These are phyloP conservation scores for Lentinula lateritia DNA, from an alignment of 768 basidiomycete species.

Conservation along the genomic window DNA sequence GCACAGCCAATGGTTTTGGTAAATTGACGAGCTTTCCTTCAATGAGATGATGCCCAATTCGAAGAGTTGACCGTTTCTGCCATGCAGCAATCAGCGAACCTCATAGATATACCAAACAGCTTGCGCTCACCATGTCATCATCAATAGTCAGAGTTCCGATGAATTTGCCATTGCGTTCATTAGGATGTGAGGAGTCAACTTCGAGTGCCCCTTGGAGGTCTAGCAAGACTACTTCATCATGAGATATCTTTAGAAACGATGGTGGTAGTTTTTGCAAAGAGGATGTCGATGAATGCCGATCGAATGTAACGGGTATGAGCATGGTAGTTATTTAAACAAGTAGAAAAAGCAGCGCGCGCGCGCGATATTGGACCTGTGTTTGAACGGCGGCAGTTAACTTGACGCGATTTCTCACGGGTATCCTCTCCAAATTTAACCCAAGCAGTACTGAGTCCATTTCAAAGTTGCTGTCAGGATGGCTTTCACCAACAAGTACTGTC, in stretches of 20 bases:
- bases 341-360: background rate
- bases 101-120: background rate
- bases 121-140: constrained; percentile 43
- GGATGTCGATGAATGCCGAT: constrained; percentile 24
- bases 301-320: constrained; percentile 61
- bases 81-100: background rate
- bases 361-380: no score
- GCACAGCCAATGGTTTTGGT: constrained; percentile 77
- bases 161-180: constrained; percentile 60
- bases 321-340: background rate
- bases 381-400: no score
- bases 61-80: constrained; percentile 73
- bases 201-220: constrained; percentile 85
- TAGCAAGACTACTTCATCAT: constrained; percentile 76
- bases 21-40: constrained; percentile 80
- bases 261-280: constrained; percentile 50
- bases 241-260: constrained; percentile 64
- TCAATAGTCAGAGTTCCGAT: constrained; percentile 75
- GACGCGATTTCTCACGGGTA: no score
- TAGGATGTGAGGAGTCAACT: constrained; percentile 46
- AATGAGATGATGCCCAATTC: constrained; percentile 85
- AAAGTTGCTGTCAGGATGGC: constrained; percentile 6
- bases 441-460: no score
- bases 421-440: no score
- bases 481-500: constrained; percentile 10